A percentile compares a stretch with the other conserved stretches of the same genome.
Conservation (phyloP, 306 rosid species). For the Inga oerstediana region DNA sequence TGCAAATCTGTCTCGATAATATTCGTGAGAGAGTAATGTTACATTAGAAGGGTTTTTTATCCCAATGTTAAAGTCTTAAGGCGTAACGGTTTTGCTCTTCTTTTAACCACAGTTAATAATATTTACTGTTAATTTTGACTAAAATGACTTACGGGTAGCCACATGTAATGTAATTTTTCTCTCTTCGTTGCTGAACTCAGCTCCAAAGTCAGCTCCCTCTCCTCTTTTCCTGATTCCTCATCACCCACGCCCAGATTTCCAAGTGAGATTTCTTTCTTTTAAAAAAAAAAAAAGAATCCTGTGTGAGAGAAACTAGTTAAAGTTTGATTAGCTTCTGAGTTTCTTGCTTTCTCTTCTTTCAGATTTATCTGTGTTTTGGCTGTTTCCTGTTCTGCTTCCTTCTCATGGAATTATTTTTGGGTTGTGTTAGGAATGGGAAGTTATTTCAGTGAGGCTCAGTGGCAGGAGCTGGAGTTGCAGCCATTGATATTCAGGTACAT, state of each 20-base stretch:
- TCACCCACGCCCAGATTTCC: slow-evolving; percentile 51
- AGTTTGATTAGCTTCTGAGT: slow-evolving; percentile 23
- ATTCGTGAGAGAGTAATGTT: no score
- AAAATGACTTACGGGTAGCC: no score
- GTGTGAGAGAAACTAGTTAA: no score
- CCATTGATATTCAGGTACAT: slow-evolving; percentile 86
- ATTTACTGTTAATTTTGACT: no score
- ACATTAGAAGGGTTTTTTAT: no score
- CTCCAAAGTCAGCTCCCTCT: slow-evolving; percentile 57
- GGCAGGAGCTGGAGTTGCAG: slow-evolving; percentile 98
- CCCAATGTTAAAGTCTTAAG: no score
- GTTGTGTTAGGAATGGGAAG: slow-evolving; percentile 67
- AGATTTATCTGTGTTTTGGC: slow-evolving; percentile 11
- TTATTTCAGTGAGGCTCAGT: slow-evolving; percentile 79
- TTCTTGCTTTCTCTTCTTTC: slow-evolving; percentile 17
- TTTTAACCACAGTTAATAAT: no score
- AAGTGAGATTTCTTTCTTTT: slow-evolving; percentile 45
- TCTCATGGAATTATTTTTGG: background rate
- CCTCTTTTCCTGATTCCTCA: slow-evolving; percentile 63
- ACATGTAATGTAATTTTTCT: slow-evolving; percentile 14
- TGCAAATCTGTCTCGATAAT: no score
- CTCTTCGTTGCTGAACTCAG: slow-evolving; percentile 66
- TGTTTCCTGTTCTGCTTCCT: background rate
- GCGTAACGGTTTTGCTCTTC: no score
- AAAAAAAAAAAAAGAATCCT: no score